Conservation (phyloP, 768 basidiomycete species). For the Hericium coralloides region DNA sequence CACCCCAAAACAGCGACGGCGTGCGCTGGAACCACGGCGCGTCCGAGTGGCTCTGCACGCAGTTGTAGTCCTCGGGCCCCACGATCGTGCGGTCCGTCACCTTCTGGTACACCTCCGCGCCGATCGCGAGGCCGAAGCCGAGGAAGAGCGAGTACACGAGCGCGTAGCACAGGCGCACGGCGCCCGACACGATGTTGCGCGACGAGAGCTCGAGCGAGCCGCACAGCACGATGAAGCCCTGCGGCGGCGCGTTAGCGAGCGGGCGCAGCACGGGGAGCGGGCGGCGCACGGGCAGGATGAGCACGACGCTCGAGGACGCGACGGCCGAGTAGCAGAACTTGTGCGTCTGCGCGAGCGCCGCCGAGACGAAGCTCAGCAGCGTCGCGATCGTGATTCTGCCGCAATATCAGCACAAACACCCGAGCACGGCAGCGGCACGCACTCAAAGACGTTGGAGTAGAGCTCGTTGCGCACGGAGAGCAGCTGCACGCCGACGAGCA, state of each 20-base stretch:
- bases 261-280: not conserved
- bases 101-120: slow-evolving; percentile 56
- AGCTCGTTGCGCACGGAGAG: slow-evolving; percentile 67
- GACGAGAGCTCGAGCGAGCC: slow-evolving; percentile 75
- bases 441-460: slow-evolving; percentile 76
- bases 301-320: slow-evolving; percentile 66
- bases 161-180: slow-evolving; percentile 74
- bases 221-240: slow-evolving; percentile 60
- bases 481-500: slow-evolving; percentile 67
- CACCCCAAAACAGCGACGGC: slow-evolving; percentile 69
- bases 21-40: slow-evolving; percentile 71
- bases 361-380: slow-evolving; percentile 70
- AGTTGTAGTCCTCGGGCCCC: slow-evolving; percentile 52
- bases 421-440: slow-evolving; percentile 13
- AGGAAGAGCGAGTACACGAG: slow-evolving; percentile 72
- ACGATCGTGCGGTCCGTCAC: slow-evolving; percentile 37
- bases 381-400: slow-evolving; percentile 70
- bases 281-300: slow-evolving; percentile 62
- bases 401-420: not conserved
- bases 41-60: slow-evolving; percentile 44
- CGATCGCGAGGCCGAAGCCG: slow-evolving; percentile 78
- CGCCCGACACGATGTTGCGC: slow-evolving; percentile 76
- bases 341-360: slow-evolving; percentile 59
- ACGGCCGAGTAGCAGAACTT: slow-evolving; percentile 76
- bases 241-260: not conserved